These are phyloP conservation scores for Nyssa sinensis DNA, from an alignment of 148 eudicot genomes.

Conservation along the genomic window DNA sequence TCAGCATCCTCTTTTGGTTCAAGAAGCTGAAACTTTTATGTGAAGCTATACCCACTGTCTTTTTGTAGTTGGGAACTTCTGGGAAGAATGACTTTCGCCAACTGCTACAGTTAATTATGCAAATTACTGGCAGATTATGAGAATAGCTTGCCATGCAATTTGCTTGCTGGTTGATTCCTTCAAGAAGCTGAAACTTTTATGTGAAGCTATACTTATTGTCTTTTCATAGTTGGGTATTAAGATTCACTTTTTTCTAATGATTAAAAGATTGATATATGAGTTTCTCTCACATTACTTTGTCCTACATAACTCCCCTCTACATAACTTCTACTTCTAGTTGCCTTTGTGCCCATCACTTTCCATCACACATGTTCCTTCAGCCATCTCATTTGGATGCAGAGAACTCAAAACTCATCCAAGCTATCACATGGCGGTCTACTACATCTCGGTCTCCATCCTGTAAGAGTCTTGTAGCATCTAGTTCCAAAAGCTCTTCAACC, in stretches of 20 bases:
- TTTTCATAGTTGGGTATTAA: no score
- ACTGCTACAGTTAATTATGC: no score
- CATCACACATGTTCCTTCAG: neutral
- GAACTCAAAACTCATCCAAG: slow-evolving; percentile 86
- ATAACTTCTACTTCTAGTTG: neutral
- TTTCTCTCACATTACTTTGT: neutral
- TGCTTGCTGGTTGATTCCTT: no score
- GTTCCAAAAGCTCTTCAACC: slow-evolving; percentile 70
- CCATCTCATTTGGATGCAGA: slow-evolving; percentile 47
- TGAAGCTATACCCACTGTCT: neutral
- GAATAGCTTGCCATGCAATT: no score
- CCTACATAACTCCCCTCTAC: neutral
- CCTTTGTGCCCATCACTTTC: slow-evolving; percentile 8
- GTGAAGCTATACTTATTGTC: neutral
- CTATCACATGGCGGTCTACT: slow-evolving; percentile 73
- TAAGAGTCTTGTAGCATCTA: slow-evolving; percentile 83
- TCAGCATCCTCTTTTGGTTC: neutral
- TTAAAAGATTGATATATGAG: neutral
- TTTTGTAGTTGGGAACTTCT: no score
- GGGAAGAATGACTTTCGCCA: no score
- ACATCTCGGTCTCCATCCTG: slow-evolving; percentile 73
- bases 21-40: neutral
- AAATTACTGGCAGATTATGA: no score
- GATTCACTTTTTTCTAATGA: neutral
- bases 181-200: neutral